A percentile compares a stretch with the other conserved stretches of the same genome.
Conservation (phyloP, 345 rosid species). For the Melastoma malabathricum region DNA sequence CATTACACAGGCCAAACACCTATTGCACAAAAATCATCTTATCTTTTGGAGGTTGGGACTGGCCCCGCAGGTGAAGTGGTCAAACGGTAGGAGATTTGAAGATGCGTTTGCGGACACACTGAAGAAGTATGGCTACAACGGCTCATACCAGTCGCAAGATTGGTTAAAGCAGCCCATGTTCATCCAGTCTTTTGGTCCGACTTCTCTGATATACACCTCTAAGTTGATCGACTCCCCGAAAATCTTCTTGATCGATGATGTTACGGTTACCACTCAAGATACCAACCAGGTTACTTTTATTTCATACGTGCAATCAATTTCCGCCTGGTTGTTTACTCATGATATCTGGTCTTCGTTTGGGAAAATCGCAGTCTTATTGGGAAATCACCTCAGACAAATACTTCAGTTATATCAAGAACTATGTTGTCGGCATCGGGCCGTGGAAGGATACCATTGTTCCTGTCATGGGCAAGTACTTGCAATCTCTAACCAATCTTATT, state of each 20-base stretch:
- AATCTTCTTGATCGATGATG: constrained; percentile 67
- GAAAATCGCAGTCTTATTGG: constrained; percentile 53
- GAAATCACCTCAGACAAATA: constrained; percentile 77
- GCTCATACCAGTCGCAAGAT: constrained; percentile 64
- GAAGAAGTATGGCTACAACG: constrained; percentile 64
- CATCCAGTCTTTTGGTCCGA: constrained; percentile 93
- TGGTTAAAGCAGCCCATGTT: constrained; percentile 78
- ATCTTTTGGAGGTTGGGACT: background rate
- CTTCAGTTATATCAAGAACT: constrained; percentile 55
- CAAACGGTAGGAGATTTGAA: constrained; percentile 57
- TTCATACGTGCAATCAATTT: background rate
- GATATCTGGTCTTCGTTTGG: background rate
- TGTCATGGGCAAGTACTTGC: constrained; percentile 37
- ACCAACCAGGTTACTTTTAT: constrained; percentile 57
- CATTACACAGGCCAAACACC: background rate
- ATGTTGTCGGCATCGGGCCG: constrained; percentile 89
- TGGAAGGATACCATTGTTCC: constrained; percentile 96
- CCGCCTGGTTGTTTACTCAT: background rate
- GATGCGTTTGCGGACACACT: constrained; percentile 61
- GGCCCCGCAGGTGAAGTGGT: constrained; percentile 65
- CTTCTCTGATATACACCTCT: constrained; percentile 56
- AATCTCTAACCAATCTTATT: constrained; percentile 71
- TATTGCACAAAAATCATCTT: background rate
- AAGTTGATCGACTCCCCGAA: constrained; percentile 64
- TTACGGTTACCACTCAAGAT: constrained; percentile 57